These are phyloP conservation scores for Otatea glauca DNA, from an alignment of 176 grass and related monocot species.

Conservation along the genomic window DNA sequence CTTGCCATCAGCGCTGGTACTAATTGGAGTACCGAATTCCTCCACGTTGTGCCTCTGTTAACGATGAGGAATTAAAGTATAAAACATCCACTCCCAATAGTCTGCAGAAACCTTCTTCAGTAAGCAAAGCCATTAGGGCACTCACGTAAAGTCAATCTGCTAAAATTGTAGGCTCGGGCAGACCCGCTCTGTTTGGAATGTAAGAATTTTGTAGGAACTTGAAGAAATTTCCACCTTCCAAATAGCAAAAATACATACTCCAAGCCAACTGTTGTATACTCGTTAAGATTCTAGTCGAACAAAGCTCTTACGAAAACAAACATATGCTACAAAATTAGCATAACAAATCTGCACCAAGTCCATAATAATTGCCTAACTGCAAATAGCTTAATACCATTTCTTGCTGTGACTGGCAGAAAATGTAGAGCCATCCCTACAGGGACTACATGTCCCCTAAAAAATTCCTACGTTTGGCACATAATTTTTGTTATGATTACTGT, in stretches of 20 bases:
- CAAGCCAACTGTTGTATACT: not conserved
- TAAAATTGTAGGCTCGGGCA: not conserved
- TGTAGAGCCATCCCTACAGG: not conserved
- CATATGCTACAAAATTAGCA: not conserved
- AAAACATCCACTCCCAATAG: slow-evolving; percentile 24
- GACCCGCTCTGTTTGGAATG: not conserved
- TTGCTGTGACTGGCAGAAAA: not conserved
- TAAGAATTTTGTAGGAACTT: not conserved
- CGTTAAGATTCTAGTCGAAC: not conserved
- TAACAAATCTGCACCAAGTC: not conserved
- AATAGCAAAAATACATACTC: not conserved
- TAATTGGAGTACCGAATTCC: slow-evolving; percentile 44
- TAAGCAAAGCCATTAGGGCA: not conserved
- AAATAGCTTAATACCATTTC: not conserved
- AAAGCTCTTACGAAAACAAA: not conserved
- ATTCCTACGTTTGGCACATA: not conserved
- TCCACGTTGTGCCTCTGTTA: slow-evolving; percentile 30
- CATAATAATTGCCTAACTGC: not conserved
- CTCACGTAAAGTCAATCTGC: not conserved
- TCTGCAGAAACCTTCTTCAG: not conserved
- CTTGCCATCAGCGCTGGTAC: not conserved
- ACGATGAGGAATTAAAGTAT: slow-evolving; percentile 36
- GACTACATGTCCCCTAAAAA: not conserved
- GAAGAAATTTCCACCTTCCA: not conserved
- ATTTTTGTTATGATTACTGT: too few species aligned